phyloP scores from a whole-genome alignment of 1,284 basidiomycete species.

The Neolentinus lepideus region DNA sequence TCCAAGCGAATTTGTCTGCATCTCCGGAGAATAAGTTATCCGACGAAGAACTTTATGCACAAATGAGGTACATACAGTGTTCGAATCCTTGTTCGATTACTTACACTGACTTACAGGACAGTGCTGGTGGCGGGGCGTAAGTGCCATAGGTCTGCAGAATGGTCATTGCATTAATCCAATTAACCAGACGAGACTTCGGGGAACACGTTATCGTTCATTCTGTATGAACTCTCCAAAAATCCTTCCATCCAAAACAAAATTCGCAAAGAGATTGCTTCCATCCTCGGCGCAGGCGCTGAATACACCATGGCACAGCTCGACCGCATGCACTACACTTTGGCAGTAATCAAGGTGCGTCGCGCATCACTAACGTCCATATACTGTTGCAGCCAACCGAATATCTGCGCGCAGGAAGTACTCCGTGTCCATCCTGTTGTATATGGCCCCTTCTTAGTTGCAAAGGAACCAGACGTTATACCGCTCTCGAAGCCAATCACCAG shows the following conservation, averaged over 20 bases:
- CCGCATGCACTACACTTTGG: constrained; percentile 41
- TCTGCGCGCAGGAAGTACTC: not conserved
- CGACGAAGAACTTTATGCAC: constrained; percentile 44
- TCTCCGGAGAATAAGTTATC: constrained; percentile 33
- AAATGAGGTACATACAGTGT: constrained; percentile 36
- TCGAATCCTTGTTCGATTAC: not conserved
- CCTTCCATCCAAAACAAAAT: not conserved
- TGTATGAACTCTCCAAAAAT: not conserved
- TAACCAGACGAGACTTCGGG: not conserved
- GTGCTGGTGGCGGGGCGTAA: constrained; percentile 33
- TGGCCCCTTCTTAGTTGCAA: not conserved
- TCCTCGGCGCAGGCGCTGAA: constrained; percentile 32
- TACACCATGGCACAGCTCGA: constrained; percentile 41
- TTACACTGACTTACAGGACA: constrained; percentile 15
- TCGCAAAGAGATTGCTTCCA: constrained; percentile 29
- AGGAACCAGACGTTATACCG: not conserved
- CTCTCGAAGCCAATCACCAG: not conserved
- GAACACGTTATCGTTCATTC: not conserved
- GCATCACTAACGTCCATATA: not conserved
- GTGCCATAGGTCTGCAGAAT: not conserved
- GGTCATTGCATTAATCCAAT: not conserved
- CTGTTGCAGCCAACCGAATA: no score
- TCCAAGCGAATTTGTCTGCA: constrained; percentile 44
- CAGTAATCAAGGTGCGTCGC: constrained; percentile 39
- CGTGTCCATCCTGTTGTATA: not conserved